Conservation (phyloP, 2,329 filamentous ascomycete genomes). For the Ophiostoma piceae region DNA sequence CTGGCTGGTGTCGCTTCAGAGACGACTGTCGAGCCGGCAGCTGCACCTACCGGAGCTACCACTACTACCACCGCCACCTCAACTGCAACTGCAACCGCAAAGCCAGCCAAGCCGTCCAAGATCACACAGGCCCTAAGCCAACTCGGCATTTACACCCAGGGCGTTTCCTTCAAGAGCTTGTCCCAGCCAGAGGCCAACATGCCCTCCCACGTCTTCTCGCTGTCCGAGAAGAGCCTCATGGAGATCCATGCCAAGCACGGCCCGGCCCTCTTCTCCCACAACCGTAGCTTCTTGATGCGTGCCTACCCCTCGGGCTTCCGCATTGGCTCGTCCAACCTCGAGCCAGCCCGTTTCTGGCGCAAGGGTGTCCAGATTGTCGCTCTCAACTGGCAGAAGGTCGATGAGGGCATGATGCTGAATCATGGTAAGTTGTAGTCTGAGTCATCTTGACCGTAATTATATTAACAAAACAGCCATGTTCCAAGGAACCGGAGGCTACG, state of each 20-base stretch:
- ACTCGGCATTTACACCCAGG: slow-evolving; percentile 77
- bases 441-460: background rate
- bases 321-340: slow-evolving; percentile 78
- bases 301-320: slow-evolving; percentile 81
- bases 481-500: slow-evolving; percentile 72
- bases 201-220: slow-evolving; percentile 64
- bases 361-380: slow-evolving; percentile 87
- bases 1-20: slow-evolving; percentile 20
- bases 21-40: slow-evolving; percentile 14
- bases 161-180: slow-evolving; percentile 75
- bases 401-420: slow-evolving; percentile 94
- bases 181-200: slow-evolving; percentile 63
- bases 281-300: slow-evolving; percentile 75
- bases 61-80: background rate
- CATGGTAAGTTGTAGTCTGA: slow-evolving; percentile 63
- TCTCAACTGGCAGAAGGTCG: slow-evolving; percentile 87
- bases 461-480: slow-evolving; percentile 26
- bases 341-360: slow-evolving; percentile 80
- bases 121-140: slow-evolving; percentile 69
- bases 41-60: background rate
- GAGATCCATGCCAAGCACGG: slow-evolving; percentile 50
- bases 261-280: slow-evolving; percentile 67
- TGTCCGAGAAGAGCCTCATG: slow-evolving; percentile 60
- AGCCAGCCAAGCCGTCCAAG: slow-evolving; percentile 46
- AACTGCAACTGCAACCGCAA: background rate